phyloP scores from a whole-genome alignment of 2,329 filamentous ascomycete genomes.

The Penicillium sp. region DNA sequence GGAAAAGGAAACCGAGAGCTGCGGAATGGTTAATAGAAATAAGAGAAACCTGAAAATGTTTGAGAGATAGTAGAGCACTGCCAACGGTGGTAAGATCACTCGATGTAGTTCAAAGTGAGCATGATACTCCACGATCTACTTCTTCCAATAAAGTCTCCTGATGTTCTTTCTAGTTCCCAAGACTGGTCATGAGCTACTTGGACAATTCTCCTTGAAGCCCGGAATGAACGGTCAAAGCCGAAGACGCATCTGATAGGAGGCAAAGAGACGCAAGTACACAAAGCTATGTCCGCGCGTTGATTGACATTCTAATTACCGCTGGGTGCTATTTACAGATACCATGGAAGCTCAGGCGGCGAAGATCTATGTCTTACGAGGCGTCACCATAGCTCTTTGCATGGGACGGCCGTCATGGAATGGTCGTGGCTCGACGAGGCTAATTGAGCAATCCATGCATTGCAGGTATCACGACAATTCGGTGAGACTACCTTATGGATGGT shows the following conservation, averaged over 20 bases:
- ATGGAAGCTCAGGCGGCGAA: slow-evolving; percentile 13
- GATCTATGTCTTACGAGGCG: slow-evolving; percentile 16
- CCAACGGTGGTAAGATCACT: slow-evolving; percentile 5
- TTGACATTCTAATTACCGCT: slow-evolving; percentile 3
- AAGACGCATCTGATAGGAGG: slow-evolving; percentile 18
- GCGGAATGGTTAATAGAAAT: background rate
- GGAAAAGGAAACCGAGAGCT: background rate
- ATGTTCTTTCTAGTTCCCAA: background rate
- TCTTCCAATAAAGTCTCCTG: slow-evolving; percentile 7
- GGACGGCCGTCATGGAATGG: slow-evolving; percentile 14
- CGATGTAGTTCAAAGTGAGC: slow-evolving; percentile 3
- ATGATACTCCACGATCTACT: slow-evolving; percentile 7
- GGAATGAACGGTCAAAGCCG: slow-evolving; percentile 17
- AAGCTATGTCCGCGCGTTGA: slow-evolving; percentile 9
- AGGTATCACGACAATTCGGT: slow-evolving; percentile 19
- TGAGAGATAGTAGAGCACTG: background rate
- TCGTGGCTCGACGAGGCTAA: slow-evolving; percentile 18
- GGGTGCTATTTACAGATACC: slow-evolving; percentile 19
- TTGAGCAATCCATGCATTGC: slow-evolving; percentile 18
- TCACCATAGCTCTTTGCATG: slow-evolving; percentile 19
- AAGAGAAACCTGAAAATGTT: background rate
- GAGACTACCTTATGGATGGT: slow-evolving; percentile 15
- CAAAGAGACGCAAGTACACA: slow-evolving; percentile 7
- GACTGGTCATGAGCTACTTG: background rate
- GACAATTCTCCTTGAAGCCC: slow-evolving; percentile 2